phyloP scores from a whole-genome alignment of 768 basidiomycete genomes.

The Rhizopogon vinicolor region DNA sequence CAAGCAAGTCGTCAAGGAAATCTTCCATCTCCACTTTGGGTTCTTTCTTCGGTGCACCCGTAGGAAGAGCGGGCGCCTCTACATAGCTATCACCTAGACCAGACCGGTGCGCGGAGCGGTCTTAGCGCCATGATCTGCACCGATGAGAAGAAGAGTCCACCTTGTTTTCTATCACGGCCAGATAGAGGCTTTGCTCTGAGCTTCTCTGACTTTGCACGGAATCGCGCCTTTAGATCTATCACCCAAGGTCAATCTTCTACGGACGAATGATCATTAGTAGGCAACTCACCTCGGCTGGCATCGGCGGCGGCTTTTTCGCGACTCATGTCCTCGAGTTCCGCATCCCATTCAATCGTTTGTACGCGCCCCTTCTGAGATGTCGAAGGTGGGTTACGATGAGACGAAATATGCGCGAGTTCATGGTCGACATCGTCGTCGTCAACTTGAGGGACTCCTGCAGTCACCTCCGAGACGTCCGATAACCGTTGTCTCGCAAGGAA shows the following conservation, averaged over 20 bases:
- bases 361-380: conserved; percentile 58
- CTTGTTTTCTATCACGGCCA: conserved; percentile 33
- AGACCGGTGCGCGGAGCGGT: not conserved
- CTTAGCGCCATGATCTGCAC: not conserved
- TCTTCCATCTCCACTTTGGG: conserved; percentile 64
- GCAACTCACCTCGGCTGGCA: conserved; percentile 60
- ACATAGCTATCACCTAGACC: conserved; percentile 25
- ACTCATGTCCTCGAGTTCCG: conserved; percentile 56
- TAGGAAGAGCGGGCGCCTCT: conserved; percentile 54
- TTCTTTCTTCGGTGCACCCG: conserved; percentile 29
- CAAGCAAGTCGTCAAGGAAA: conserved; percentile 63
- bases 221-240: conserved; percentile 55
- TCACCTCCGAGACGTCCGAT: conserved; percentile 24
- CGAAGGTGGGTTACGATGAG: conserved; percentile 12
- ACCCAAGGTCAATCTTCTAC: not conserved
- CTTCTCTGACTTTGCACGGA: conserved; percentile 51
- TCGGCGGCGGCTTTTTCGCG: conserved; percentile 72
- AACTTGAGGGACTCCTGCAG: conserved; percentile 23
- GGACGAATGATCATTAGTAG: not conserved
- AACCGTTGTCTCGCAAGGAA: conserved; percentile 64
- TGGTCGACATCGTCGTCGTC: conserved; percentile 58
- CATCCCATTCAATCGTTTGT: conserved; percentile 65
- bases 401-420: conserved; percentile 49
- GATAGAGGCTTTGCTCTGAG: conserved; percentile 34
- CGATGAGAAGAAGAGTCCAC: conserved; percentile 16